Base-by-base conservation (phyloP, 208 protist genomes). In the Acanthamoeba sp. region DNA sequence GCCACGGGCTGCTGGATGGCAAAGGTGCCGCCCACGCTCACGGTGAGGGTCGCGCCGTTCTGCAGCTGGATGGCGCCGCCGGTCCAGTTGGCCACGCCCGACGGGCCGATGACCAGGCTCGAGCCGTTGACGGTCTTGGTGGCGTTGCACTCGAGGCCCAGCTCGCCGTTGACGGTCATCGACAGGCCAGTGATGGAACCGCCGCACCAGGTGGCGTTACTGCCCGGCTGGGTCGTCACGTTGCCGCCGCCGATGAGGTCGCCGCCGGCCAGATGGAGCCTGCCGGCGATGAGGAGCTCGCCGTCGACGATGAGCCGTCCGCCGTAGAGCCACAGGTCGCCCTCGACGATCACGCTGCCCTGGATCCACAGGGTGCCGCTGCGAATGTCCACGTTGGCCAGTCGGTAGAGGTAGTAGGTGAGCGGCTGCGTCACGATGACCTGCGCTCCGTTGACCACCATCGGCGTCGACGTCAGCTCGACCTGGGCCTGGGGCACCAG, bases 361-460 rank as follows among this genome's bases (percentile, higher is more conserved):
- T 93, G 36, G 45, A 93, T 93, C 62, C 66, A 93, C 27, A 93
- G 57, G 4, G 59, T 73, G 32, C 87, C 87, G 66, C 87, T 93
- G 87, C 48, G 36, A 45, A 93, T 78, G 66, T 69, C 40, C 45
- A 93, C 62, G 62, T 93, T 69, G 62, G 87, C 87, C 87, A 93
- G 87, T 3, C 48, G 87, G 45, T 93, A 93, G 29, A 93, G 87
- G 45, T 93, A 93, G 87, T 78, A 80, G 87, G 87, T 93, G 29
- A 93, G 87, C 57, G 87, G 87, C 87, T 93, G 57, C 40, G 62
- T 93, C 16, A 93, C 87, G 57, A 55, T 93, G 22, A 93, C 62
- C 45, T 32, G 36, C 42, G 62, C 87, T 40, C 87, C 87, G 50
- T 93, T 36, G 62, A 93, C 40, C 20, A 78, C 62, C 36, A 93